Evolutionary conservation across 208 protist genomes (phyloP).

Genomic region (Wallacemonas sp.): DNA sequence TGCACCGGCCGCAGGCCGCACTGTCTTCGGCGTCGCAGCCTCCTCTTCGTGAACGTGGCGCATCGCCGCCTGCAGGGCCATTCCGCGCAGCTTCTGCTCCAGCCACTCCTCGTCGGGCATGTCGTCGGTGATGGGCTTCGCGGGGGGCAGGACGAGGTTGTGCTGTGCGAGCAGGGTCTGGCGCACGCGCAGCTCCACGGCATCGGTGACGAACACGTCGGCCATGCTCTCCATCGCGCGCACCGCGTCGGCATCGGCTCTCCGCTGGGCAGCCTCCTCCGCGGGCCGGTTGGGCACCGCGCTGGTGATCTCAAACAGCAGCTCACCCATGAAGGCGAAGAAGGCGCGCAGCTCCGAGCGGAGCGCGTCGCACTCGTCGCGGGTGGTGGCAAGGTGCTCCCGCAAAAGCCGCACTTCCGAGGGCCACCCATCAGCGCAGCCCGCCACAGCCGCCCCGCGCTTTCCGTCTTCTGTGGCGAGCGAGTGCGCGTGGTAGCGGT

Average conservation of each 20-base stretch:
- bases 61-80: conserved; percentile 26
- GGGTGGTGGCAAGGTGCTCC: conserved; percentile 3
- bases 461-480: too few relatives aligned
- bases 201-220: conserved; percentile 14
- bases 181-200: conserved; percentile 16
- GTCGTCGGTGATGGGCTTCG: conserved; percentile 14
- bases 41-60: conserved; percentile 10
- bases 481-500: too few relatives aligned
- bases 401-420: background rate
- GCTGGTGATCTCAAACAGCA: conserved; percentile 12
- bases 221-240: conserved; percentile 16
- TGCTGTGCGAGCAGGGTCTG: conserved; percentile 13
- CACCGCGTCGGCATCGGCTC: background rate
- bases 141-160: conserved; percentile 17
- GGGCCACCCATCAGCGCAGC: background rate
- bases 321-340: conserved; percentile 17
- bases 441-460: background rate
- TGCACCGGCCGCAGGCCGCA: too few relatives aligned
- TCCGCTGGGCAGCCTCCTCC: conserved; percentile 25
- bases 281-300: background rate
- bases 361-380: background rate
- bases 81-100: conserved; percentile 18
- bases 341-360: conserved; percentile 17
- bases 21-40: too few relatives aligned
- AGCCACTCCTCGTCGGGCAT: conserved; percentile 39